These are phyloP conservation scores for Seiridium unicorne DNA, from an alignment of 2,329 filamentous ascomycete species.

Conservation along the genomic window DNA sequence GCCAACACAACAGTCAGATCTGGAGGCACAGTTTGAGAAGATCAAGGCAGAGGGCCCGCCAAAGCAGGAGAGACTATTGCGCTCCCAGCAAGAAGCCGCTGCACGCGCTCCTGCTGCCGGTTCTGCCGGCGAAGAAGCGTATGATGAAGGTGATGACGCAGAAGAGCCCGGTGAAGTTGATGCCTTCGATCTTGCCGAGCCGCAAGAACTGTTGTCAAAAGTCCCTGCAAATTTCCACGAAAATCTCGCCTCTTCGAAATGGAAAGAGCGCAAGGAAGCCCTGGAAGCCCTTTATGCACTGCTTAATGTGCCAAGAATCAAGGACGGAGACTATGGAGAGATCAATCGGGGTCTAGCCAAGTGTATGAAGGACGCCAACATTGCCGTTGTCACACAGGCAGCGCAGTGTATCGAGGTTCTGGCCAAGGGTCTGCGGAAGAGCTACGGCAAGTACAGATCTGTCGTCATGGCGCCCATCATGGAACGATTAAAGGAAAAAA, in stretches of 20 bases:
- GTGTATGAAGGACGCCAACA: constrained; percentile 98
- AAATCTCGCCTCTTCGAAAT: constrained; percentile 84
- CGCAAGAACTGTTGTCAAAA: constrained; percentile 81
- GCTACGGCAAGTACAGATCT: constrained; percentile 77
- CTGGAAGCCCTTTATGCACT: constrained; percentile 76
- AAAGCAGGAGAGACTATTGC: constrained; percentile 85
- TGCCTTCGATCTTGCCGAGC: constrained; percentile 77
- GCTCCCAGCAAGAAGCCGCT: constrained; percentile 83
- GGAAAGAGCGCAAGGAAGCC: constrained; percentile 97
- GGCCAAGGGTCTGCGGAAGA: constrained; percentile 77
- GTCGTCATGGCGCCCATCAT: constrained; percentile 85
- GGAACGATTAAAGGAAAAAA: constrained; percentile 97
- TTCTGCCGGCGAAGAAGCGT: constrained; percentile 56
- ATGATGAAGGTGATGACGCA: constrained; percentile 53
- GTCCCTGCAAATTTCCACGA: constrained; percentile 82
- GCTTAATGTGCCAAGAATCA: constrained; percentile 85
- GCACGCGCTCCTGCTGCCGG: constrained; percentile 64
- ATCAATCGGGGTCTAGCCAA: constrained; percentile 83
- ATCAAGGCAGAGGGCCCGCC: constrained; percentile 83
- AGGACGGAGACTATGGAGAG: constrained; percentile 86
- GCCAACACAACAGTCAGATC: constrained; percentile 88
- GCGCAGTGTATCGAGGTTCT: constrained; percentile 90
- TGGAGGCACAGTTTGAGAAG: constrained; percentile 92
- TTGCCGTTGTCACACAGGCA: constrained; percentile 88
- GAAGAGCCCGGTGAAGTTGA: constrained; percentile 75